Base-by-base conservation (phyloP, 2,329 filamentous ascomycete genomes). In the Davidsoniella virescens region DNA sequence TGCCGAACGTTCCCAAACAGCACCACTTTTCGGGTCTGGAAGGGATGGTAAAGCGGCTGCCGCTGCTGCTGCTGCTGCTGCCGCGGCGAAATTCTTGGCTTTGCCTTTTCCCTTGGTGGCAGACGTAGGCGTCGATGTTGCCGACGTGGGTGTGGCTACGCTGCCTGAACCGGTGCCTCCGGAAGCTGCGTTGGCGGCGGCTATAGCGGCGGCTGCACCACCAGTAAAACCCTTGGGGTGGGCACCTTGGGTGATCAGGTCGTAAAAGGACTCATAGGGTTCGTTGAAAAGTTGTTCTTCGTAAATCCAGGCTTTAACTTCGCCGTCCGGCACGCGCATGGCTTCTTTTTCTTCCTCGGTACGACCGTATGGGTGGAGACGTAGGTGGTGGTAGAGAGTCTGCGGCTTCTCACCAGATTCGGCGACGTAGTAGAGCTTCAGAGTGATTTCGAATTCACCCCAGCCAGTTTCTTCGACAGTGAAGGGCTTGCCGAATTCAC, bases 281-380 rank as follows among this genome's bases (percentile, higher is more conserved):
- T 98, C 92, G 67, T 94, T 96, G 72, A 98, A 98, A 46, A 96
- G 76, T 56, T 96, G 83, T 61, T 94, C 87, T 64, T 98, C 92
- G 61, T 95, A 87, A 52, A 79, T 81, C 73, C 92, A 90, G 47
- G 80, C 78, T 29, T 81, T 70, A 42, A 96, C 80, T 59, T 82
- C 72, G 56, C 67, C 76, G 67, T 67, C 75, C 64, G 68, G 76
- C 49, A 61, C 64, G 54, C 72, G 65, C 75, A 72, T 75, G 54
- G 69, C 68, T 57, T 76, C 73, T 59, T 74, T 84, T 63, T 83
- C 78, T 49, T 78, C 81, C 59, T 93, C 85, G 57, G 80, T 84
- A 52, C 87, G 73, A 14, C 87, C 87, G 64, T 90, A 98, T 2
- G 90, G 86, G 61, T 95, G 88, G 9, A 98, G 73, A 49, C 88